Conservation (phyloP, 805 yeast genomes). For the Torulaspora gathmanii region DNA sequence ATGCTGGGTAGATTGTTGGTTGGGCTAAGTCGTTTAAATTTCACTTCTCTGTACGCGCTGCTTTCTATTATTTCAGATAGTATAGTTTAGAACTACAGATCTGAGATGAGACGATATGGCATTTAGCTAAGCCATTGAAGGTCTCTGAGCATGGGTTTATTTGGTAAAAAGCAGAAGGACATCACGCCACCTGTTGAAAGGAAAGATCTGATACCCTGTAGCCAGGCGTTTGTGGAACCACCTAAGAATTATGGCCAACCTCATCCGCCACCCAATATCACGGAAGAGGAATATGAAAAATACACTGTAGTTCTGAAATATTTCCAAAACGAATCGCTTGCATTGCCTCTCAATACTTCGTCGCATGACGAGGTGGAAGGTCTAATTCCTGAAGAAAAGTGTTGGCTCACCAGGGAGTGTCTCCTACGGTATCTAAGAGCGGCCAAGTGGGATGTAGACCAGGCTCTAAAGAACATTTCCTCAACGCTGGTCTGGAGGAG, state of each 20-base stretch:
- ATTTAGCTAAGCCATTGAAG: neutral
- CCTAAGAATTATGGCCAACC: constrained; percentile 24
- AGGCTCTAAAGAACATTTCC: constrained; percentile 43
- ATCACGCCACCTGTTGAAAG: constrained; percentile 10
- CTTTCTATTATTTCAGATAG: neutral
- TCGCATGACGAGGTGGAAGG: constrained; percentile 37
- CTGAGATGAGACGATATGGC: neutral
- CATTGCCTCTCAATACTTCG: constrained; percentile 31
- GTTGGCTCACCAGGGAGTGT: constrained; percentile 48
- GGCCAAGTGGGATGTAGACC: constrained; percentile 45
- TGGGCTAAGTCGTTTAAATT: neutral
- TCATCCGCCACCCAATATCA: constrained; percentile 17
- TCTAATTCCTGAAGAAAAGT: constrained; percentile 36
- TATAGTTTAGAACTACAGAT: neutral
- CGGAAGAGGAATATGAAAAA: constrained; percentile 15
- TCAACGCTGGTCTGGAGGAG: constrained; percentile 53
- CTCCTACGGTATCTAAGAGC: constrained; percentile 49
- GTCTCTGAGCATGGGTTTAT: constrained; percentile 24
- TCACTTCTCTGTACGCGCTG: neutral
- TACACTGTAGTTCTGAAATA: constrained; percentile 21
- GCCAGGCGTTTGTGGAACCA: constrained; percentile 20
- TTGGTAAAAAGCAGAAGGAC: constrained; percentile 22
- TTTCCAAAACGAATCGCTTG: constrained; percentile 21
- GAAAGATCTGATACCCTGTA: constrained; percentile 24
- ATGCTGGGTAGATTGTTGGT: too few relatives aligned